These are phyloP conservation scores for Scytalidium lignicola DNA, from an alignment of 2,329 filamentous ascomycete species.

Conservation along the genomic window DNA sequence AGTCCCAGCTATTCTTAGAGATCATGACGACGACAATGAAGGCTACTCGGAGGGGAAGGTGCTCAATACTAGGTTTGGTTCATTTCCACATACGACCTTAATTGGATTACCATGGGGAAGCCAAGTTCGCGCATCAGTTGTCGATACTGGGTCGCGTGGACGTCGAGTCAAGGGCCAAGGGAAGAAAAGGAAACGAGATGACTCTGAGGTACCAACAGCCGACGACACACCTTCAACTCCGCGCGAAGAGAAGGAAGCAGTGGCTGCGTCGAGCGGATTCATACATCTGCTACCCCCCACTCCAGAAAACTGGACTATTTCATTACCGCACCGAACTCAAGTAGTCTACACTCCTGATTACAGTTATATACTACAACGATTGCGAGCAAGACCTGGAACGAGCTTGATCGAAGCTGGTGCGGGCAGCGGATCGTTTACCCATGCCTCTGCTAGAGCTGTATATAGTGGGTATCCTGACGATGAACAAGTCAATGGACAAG, in stretches of 20 bases:
- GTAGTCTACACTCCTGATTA: constrained; percentile 86
- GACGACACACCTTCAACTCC: constrained; percentile 21
- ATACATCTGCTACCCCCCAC: constrained; percentile 74
- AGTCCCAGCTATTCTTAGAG: constrained; percentile 66
- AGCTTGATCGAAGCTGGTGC: constrained; percentile 75
- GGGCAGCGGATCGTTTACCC: constrained; percentile 79
- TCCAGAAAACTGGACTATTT: constrained; percentile 77
- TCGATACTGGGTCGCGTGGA: constrained; percentile 87
- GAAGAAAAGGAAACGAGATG: constrained; percentile 38
- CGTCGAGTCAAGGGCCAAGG: constrained; percentile 62
- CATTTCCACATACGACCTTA: constrained; percentile 75
- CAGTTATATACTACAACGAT: constrained; percentile 74
- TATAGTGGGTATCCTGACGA: constrained; percentile 62
- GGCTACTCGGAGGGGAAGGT: constrained; percentile 74
- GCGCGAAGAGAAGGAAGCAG: constrained; percentile 41
- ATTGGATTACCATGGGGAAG: constrained; percentile 83
- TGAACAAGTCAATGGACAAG: constrained; percentile 25
- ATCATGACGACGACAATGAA: constrained; percentile 56
- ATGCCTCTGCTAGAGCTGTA: constrained; percentile 69
- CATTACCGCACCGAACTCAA: constrained; percentile 75
- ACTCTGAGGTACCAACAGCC: constrained; percentile 20
- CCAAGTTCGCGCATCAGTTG: constrained; percentile 81
- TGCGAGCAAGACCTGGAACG: constrained; percentile 68
- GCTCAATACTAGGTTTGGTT: constrained; percentile 90
- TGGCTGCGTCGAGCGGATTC: constrained; percentile 62